Conservation (phyloP, 1,284 basidiomycete species). For the Volvariella volvacea region DNA sequence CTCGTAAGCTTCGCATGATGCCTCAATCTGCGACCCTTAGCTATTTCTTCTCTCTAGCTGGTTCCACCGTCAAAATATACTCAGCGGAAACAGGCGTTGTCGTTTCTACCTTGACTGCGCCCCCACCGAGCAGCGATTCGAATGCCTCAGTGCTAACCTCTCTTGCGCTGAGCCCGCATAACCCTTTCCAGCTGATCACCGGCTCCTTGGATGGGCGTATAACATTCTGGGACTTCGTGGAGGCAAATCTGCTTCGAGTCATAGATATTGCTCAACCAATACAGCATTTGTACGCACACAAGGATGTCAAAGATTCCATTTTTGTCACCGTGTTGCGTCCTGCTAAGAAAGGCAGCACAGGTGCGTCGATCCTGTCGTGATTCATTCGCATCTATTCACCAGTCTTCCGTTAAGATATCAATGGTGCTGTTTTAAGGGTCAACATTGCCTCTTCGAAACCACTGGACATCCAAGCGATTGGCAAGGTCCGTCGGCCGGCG, state of each 20-base stretch:
- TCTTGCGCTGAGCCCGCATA: slow-evolving; percentile 77
- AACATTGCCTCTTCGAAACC: slow-evolving; percentile 33
- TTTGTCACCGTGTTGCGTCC: slow-evolving; percentile 60
- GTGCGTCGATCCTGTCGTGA: slow-evolving; percentile 27
- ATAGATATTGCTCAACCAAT: slow-evolving; percentile 70
- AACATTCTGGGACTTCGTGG: slow-evolving; percentile 92
- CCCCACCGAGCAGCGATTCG: slow-evolving; percentile 27
- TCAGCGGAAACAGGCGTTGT: slow-evolving; percentile 70
- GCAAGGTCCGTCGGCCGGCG: slow-evolving; percentile 62
- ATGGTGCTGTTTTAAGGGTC: background rate
- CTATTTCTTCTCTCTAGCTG: slow-evolving; percentile 82
- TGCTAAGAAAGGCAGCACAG: slow-evolving; percentile 36
- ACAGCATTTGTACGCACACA: slow-evolving; percentile 64
- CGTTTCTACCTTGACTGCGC: slow-evolving; percentile 70
- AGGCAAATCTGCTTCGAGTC: slow-evolving; percentile 74
- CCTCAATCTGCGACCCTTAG: slow-evolving; percentile 30
- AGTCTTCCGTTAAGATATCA: slow-evolving; percentile 11
- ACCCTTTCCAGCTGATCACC: slow-evolving; percentile 86
- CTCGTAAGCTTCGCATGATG: slow-evolving; percentile 1
- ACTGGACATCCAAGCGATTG: slow-evolving; percentile 47
- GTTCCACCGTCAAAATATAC: slow-evolving; percentile 76
- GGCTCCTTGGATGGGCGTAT: slow-evolving; percentile 80
- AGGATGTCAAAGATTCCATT: slow-evolving; percentile 57
- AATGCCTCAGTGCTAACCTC: slow-evolving; percentile 65
- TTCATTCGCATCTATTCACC: slow-evolving; percentile 1